Base-by-base conservation (phyloP, 208 protist species). In the Leishmania martiniquensis region DNA sequence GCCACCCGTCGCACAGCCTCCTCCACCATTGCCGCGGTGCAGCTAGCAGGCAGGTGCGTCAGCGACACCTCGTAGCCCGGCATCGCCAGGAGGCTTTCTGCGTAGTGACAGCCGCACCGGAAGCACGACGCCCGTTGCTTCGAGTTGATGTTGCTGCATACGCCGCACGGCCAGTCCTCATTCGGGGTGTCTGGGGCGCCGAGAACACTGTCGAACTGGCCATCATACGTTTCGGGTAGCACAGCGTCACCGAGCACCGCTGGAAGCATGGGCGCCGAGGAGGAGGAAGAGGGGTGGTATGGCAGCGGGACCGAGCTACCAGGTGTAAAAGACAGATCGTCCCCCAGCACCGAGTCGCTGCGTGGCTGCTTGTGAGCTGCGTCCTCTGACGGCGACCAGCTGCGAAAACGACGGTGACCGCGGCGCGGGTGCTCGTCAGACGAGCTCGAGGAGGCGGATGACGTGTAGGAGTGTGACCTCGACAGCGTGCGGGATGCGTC, bases 101-200 rank as follows among this genome's bases (percentile, higher is more conserved):
- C 62, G 70, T 89, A 93, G 54, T 59, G 34, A 20, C 82, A 85
- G 45, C 82, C 84, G 80, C 93, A 97, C 32, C 93, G 85, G 68
- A 88, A 95, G 81, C 93, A 97, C 34, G 73, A 77, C 34, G 84
- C 73, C 9, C 93, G 91, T 72, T 90, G 77, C 55, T 75, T 54
- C 0, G 91, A 94, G 78, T 97, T 97, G 59, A 86, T 85, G 72
- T 97, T 97, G 77, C 91, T 93, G 81, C 93, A 97, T 42, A 97
- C 89, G 17, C 87, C 87, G 72, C 93, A 97, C n/a, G 90, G 79
- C 93, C 93, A 97, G 63, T 95, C 93, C 5, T 75, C 74, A 17
- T 45, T 59, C 0, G 93, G 90, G 5, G 62, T 80, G 22, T 68
- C 74, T 25, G 75, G 57, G 34, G 78, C 55, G 51, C 62, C 55